Conservation (phyloP, 148 eudicot species). For the Silene conica region DNA sequence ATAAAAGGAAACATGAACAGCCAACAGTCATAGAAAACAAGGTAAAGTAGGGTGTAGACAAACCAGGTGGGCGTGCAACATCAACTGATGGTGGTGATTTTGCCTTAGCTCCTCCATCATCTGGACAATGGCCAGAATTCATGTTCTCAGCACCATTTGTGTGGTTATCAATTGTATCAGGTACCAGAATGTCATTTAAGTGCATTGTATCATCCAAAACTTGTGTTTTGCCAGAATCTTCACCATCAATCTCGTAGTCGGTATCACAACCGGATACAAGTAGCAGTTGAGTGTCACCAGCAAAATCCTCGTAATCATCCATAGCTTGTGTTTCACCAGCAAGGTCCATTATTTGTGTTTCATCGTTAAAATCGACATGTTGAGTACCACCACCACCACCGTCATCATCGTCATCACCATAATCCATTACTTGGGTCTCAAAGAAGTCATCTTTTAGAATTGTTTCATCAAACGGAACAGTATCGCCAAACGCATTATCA, state of each 20-base stretch:
- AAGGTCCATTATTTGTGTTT: constrained; percentile 26
- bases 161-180: constrained; percentile 8
- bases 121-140: constrained; percentile 7
- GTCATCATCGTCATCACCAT: constrained; percentile 5
- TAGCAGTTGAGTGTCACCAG: constrained; percentile 15
- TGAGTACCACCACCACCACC: constrained; percentile 13
- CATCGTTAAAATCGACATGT: constrained; percentile 13
- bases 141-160: constrained; percentile 5
- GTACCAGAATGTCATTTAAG: constrained; percentile 9
- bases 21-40: background rate
- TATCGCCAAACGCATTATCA: background rate
- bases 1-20: background rate
- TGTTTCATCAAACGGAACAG: constrained; percentile 2
- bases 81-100: constrained; percentile 10
- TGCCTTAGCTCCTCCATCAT: constrained; percentile 12
- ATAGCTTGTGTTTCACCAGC: constrained; percentile 30
- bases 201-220: constrained; percentile 2
- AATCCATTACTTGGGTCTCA: constrained; percentile 17
- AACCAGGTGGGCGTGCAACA: constrained; percentile 20
- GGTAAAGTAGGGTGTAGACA: background rate
- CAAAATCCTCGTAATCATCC: constrained; percentile 17
- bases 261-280: constrained; percentile 15
- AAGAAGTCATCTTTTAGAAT: background rate
- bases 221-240: constrained; percentile 19
- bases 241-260: constrained; percentile 12